phyloP scores from a whole-genome alignment of 768 basidiomycete species.

The Boletus rubescentipes region DNA sequence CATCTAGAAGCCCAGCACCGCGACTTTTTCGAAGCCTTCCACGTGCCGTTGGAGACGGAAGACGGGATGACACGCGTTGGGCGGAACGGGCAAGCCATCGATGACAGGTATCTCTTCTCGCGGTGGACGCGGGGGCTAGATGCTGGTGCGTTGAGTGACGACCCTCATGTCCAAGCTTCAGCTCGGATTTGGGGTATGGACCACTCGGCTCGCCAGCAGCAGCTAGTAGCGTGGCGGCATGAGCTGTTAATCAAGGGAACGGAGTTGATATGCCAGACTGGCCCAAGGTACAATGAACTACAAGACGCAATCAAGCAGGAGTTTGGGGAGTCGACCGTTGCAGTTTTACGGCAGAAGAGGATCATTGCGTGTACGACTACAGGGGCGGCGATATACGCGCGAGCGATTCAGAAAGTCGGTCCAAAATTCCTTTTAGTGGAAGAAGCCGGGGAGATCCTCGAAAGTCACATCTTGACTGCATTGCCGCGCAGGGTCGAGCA shows the following conservation, averaged over 20 bases:
- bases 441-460: conserved; percentile 72
- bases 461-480: conserved; percentile 63
- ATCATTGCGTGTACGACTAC: conserved; percentile 73
- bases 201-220: conserved; percentile 25
- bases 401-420: conserved; percentile 41
- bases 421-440: conserved; percentile 62
- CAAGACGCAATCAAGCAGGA: conserved; percentile 35
- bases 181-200: conserved; percentile 42
- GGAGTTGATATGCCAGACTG: conserved; percentile 29
- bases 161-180: conserved; percentile 26
- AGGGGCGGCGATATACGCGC: conserved; percentile 58
- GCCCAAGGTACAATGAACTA: conserved; percentile 35
- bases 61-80: conserved; percentile 51
- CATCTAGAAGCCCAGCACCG: conserved; percentile 47
- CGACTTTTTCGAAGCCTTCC: conserved; percentile 46
- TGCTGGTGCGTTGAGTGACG: conserved; percentile 41
- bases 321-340: conserved; percentile 33
- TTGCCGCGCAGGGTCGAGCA: conserved; percentile 46
- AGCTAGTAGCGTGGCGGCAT: conserved; percentile 34
- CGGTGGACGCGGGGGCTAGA: conserved; percentile 45
- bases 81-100: conserved; percentile 37
- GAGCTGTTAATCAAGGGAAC: conserved; percentile 34
- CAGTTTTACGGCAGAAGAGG: conserved; percentile 43
- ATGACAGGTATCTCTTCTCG: conserved; percentile 43
- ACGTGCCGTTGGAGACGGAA: conserved; percentile 30